Percentiles rank a stretch among this genome's conserved stretches.
These are phyloP conservation scores for Discostella stelligeroides DNA, from an alignment of 108 stramenopile species.

Conservation along the genomic window DNA sequence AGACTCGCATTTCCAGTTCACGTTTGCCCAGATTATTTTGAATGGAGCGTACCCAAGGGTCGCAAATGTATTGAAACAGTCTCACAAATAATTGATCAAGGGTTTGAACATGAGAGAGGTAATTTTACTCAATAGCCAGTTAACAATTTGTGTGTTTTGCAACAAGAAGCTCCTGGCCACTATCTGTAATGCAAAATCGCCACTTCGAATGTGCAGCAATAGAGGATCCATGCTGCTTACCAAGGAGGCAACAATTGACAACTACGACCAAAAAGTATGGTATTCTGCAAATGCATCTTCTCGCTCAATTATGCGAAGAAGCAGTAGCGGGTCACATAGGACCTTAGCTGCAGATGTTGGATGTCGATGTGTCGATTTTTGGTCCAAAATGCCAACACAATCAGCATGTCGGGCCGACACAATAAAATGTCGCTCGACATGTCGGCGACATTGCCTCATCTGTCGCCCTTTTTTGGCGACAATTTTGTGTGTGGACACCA, in stretches of 20 bases:
- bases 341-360: not conserved
- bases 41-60: not conserved
- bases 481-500: not conserved
- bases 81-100: not conserved
- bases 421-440: no score
- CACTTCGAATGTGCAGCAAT: not conserved
- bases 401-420: no score
- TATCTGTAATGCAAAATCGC: not conserved
- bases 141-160: not conserved
- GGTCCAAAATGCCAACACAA: no score
- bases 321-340: slow-evolving; percentile 2
- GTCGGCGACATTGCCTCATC: no score
- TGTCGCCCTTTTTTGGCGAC: no score
- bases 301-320: not conserved
- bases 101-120: not conserved
- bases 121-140: not conserved
- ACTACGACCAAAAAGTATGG: no score
- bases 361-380: not conserved
- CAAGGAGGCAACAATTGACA: not conserved
- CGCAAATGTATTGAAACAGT: not conserved
- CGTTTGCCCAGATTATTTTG: no score
- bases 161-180: no score
- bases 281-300: not conserved
- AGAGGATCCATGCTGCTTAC: not conserved
- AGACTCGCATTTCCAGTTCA: slow-evolving; percentile 16